phyloP scores from a whole-genome alignment of 805 yeast genomes.

The Lipomyces yamanashiensis region DNA sequence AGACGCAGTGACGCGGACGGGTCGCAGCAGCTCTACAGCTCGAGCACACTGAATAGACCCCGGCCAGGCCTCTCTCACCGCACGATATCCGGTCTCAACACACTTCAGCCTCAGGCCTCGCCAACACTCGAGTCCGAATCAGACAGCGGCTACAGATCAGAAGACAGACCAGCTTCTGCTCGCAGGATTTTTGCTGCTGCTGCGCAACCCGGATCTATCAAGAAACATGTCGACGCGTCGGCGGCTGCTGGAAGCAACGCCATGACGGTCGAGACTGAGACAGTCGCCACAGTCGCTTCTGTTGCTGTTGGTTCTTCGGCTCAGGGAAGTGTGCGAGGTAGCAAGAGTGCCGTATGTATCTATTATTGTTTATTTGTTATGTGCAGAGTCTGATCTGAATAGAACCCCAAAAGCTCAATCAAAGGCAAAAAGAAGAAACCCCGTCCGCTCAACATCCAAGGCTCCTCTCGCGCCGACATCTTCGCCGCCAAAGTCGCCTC shows the following conservation, averaged over 20 bases:
- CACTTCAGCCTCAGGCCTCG: neutral
- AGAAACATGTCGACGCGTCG: constrained; percentile 16
- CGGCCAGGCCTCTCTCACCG: constrained; percentile 1
- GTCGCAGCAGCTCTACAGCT: neutral
- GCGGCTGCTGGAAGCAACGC: constrained; percentile 23
- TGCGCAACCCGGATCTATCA: constrained; percentile 14
- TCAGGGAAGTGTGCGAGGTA: constrained; percentile 29
- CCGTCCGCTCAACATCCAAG: constrained; percentile 13
- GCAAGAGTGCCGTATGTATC: constrained; percentile 23
- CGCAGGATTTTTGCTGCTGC: constrained; percentile 11
- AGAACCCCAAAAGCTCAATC: constrained; percentile 16
- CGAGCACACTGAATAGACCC: constrained; percentile 4
- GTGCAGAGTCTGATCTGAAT: neutral
- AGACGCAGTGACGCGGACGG: neutral
- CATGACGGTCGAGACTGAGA: constrained; percentile 66
- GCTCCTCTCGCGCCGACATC: constrained; percentile 77
- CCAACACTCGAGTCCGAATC: constrained; percentile 25
- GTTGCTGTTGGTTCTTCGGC: constrained; percentile 42
- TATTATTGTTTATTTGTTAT: neutral
- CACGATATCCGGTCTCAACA: neutral
- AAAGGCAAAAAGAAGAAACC: constrained; percentile 31
- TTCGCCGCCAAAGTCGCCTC: constrained; percentile 94
- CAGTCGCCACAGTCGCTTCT: constrained; percentile 56
- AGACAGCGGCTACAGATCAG: constrained; percentile 31
- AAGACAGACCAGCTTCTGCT: constrained; percentile 30